These are phyloP conservation scores for Mortierella sp. DNA, from an alignment of 371 early-diverging fungal genomes.

Conservation along the genomic window DNA sequence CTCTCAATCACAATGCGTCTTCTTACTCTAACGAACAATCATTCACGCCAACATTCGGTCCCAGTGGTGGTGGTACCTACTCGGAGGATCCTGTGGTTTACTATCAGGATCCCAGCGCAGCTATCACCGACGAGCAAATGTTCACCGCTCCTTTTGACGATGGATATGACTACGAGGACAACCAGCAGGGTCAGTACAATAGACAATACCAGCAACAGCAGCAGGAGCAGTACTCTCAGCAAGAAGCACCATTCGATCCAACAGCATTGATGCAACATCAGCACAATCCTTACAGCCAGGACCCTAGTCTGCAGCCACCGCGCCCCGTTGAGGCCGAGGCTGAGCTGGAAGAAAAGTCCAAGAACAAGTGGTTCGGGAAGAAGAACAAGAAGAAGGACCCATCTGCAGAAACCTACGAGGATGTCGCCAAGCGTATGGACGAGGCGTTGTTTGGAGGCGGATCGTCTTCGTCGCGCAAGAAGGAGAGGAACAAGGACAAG, in stretches of 20 bases:
- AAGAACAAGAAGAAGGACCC: slow-evolving; percentile 26
- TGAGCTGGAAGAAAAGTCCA: slow-evolving; percentile 14
- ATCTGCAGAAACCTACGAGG: slow-evolving; percentile 25
- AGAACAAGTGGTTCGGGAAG: slow-evolving; percentile 39
- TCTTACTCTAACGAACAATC: slow-evolving; percentile 27
- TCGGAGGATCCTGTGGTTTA: slow-evolving; percentile 7
- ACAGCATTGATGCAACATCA: slow-evolving; percentile 12
- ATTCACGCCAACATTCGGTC: slow-evolving; percentile 16
- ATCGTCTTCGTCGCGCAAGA: slow-evolving; percentile 11
- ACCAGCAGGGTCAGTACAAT: slow-evolving; percentile 6
- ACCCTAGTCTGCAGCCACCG: slow-evolving; percentile 27
- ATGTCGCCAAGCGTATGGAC: slow-evolving; percentile 47
- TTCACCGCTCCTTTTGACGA: background rate
- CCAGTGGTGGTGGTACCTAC: slow-evolving; percentile 4
- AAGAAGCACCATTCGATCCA: slow-evolving; percentile 10
- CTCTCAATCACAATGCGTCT: slow-evolving; percentile 17
- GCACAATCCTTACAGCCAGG: slow-evolving; percentile 11
- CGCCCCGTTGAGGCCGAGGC: slow-evolving; percentile 2
- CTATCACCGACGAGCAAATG: background rate
- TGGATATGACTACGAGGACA: background rate
- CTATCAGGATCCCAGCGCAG: background rate
- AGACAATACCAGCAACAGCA: slow-evolving; percentile 10
- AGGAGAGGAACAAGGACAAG: slow-evolving; percentile 12
- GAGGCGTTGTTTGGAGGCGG: slow-evolving; percentile 49
- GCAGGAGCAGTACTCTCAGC: slow-evolving; percentile 19